Evolutionary conservation across 129 eudicot species (phyloP), one percentile per base, ranked within the genome.

Genomic region (Scalesia atractyloides): DNA sequence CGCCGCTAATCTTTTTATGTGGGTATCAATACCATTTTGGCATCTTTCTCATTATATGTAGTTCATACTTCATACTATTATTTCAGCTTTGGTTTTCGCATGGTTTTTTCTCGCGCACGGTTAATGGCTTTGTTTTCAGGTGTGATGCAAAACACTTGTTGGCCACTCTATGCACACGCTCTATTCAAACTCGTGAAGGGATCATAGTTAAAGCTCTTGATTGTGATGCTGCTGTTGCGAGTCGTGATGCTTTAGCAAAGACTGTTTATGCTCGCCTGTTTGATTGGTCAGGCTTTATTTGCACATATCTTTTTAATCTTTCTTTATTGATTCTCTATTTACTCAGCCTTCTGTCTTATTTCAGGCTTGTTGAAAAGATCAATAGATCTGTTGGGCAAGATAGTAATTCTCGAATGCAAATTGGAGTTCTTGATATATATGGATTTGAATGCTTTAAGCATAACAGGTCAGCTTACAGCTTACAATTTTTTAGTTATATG

Each of bases 341-440:
- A 41, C 53, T 18, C 73, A 56, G 72, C 57, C 13, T 63, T 51
- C 50, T 51, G 51, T 72, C 68, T 26, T 73, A 68, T 81, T 79
- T 80, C 86, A 94, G 99, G 99, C 94, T 94, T 80, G 99, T 94
- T 83, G 93, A 94, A 70, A 94, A 90, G 84, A 90, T 94, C 39
- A 94, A 90, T 81, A 81, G 79, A 65, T 94, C 99, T 50, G 97
- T 94, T 73, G 99, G 99, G 66, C 99, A 94, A 88, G 99, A 94
- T 79, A 79, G 30, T 63, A 81, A 86, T 72, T 90, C 97, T 19
- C 82, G 73, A 50, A 75, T 90, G 77, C 93, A 94, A 77, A 90
- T 94, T 62, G 99, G 99, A 76, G 97, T 94, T 56, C 83, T 94
- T 75, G 99, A 94, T 76, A 94, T 94, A 56, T 94, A 94, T 64